Conservation (phyloP, 192 early-diverging fungal genomes). For the Spinellus fusiger region DNA sequence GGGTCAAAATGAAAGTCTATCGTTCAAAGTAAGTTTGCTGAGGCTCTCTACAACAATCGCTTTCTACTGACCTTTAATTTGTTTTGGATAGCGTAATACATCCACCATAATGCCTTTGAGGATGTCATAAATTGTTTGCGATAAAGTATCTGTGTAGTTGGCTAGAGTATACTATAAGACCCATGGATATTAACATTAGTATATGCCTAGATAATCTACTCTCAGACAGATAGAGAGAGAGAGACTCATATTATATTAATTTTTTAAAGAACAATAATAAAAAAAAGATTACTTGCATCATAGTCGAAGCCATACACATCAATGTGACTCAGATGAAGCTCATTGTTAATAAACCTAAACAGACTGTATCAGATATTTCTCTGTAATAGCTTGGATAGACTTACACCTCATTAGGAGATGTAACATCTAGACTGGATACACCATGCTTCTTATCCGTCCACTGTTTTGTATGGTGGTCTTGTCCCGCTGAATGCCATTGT, state of each 20-base stretch:
- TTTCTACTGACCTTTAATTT: conserved; percentile 11
- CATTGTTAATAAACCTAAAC: conserved; percentile 48
- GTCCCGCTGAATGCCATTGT: too few relatives aligned
- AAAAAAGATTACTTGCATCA: conserved; percentile 26
- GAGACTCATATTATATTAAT: too few relatives aligned
- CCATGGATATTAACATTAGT: too few relatives aligned
- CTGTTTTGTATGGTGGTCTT: too few relatives aligned
- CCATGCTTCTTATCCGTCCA: too few relatives aligned
- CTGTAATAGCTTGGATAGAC: neutral
- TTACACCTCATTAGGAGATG: conserved; percentile 30
- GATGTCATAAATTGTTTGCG: conserved; percentile 52
- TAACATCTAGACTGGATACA: conserved; percentile 14
- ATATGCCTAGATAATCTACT: too few relatives aligned
- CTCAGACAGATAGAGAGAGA: too few relatives aligned
- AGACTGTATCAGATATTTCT: neutral
- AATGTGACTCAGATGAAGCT: conserved; percentile 45
- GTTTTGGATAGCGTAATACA: conserved; percentile 45
- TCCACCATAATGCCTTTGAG: conserved; percentile 49
- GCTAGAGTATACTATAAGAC: conserved; percentile 56
- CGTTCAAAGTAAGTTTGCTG: conserved; percentile 8
- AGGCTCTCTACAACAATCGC: neutral
- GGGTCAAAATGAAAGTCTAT: conserved; percentile 44
- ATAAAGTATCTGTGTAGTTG: conserved; percentile 48
- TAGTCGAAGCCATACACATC: conserved; percentile 58
- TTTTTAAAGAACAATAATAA: neutral